Conservation (phyloP, 768 basidiomycete species). For the Termitomyces sp. region DNA sequence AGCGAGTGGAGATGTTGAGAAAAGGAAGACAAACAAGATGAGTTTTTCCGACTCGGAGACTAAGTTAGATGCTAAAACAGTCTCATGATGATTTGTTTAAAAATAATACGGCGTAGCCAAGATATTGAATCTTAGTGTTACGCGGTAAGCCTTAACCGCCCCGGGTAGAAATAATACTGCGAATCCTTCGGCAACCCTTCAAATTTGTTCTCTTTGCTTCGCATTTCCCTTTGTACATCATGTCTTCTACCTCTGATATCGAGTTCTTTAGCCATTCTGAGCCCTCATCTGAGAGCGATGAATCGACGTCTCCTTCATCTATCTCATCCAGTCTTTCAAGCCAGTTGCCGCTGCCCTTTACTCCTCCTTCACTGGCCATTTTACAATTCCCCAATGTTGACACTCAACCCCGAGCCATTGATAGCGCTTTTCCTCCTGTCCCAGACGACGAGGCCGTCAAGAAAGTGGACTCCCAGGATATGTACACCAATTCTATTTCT, state of each 20-base stretch:
- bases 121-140: background rate
- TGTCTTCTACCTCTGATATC: background rate
- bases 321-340: background rate
- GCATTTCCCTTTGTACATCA: background rate
- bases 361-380: conserved; percentile 6
- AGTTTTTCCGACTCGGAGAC: no score
- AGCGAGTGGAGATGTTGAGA: no score
- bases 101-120: background rate
- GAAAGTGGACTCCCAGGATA: conserved; percentile 2
- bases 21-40: no score
- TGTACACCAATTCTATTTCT: background rate
- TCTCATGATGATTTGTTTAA: no score
- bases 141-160: background rate
- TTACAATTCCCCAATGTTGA: background rate
- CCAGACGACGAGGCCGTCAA: conserved; percentile 5
- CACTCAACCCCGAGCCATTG: background rate
- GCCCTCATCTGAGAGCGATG: background rate
- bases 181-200: background rate
- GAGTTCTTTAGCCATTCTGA: background rate
- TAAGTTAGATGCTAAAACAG: no score
- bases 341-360: conserved; percentile 1
- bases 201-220: background rate
- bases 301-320: background rate
- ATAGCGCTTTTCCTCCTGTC: background rate
- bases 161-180: background rate